A percentile compares a stretch with the other conserved stretches of the same genome.
phyloP scores from a whole-genome alignment of 106 monocot species.

The Hemerocallis citrina region DNA sequence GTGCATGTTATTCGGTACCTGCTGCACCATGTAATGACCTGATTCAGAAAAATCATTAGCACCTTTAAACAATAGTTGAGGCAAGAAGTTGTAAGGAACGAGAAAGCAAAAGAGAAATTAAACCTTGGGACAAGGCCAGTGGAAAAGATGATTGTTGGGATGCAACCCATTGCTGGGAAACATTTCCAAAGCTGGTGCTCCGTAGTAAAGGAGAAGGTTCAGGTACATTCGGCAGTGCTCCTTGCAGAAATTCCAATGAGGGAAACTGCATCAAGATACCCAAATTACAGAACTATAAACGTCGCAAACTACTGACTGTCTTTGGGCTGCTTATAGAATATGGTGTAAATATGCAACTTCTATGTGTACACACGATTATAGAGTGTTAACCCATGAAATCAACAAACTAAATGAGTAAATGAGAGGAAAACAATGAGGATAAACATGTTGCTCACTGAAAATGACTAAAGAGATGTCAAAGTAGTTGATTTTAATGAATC shows the following conservation, averaged over 20 bases:
- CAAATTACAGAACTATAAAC: too few species aligned
- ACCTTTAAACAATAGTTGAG: neutral
- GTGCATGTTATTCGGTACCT: slow-evolving; percentile 29
- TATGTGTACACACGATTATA: too few species aligned
- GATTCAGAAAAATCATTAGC: slow-evolving; percentile 9
- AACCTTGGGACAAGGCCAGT: slow-evolving; percentile 7
- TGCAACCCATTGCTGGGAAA: slow-evolving; percentile 32
- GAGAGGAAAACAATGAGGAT: too few species aligned
- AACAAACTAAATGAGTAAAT: too few species aligned
- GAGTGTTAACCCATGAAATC: too few species aligned
- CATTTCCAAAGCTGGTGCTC: slow-evolving; percentile 37
- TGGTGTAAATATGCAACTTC: too few species aligned
- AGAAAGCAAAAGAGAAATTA: neutral
- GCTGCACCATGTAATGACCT: slow-evolving; percentile 59
- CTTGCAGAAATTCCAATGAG: slow-evolving; percentile 40
- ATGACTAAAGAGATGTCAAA: too few species aligned
- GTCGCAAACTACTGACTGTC: too few species aligned
- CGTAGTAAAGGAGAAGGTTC: slow-evolving; percentile 21
- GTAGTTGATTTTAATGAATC: too few species aligned
- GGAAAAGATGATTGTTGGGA: slow-evolving; percentile 34
- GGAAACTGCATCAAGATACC: slow-evolving; percentile 59
- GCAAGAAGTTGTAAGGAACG: neutral
- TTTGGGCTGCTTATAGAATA: too few species aligned
- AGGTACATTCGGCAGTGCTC: slow-evolving; percentile 30
- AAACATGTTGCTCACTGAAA: too few species aligned